Evolutionary conservation across 1,139 yeast species (phyloP), one percentile per base, ranked within the genome.

Genomic region (Saccharomycopsis hybrid): DNA sequence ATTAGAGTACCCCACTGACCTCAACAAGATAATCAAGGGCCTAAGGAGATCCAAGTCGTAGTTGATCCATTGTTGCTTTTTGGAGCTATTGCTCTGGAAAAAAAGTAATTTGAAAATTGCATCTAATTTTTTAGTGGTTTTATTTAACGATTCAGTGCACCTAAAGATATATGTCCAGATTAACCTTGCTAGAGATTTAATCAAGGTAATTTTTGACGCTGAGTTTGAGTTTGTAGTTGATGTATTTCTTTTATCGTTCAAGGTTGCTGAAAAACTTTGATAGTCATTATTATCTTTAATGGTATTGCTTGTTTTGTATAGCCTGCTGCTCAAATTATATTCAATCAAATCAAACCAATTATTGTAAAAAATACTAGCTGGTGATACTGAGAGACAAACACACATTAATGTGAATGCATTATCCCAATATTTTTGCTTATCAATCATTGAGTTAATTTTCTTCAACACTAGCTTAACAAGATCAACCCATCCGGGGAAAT

Each of bases 401-500:
- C 80, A 52, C 40, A 85, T 77, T 43, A 92, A 65, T 18, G 82
- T 79, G 46, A 86, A 76, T 1, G 90, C 80, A 42, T 80, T 75
- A 4, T 80, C 76, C 96, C 97, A 89, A 50, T 77, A 77, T 58
- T 78, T 80, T n/a, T 70, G 70, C 41, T 71, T 69, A 18, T 64
- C 56, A 41, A 75, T 59, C 46, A 70, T 65, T 11, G 63, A 66
- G 33, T 72, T 64, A 2, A 84, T 79, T 52, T 76, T 76, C 11
- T 74, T 65, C 62, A 77, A 84, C 2, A 89, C 77, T 24, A 71
- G 66, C 33, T 77, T 77, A 50, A 88, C 77, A 0, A 96, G 94
- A 47, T 81, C 85, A 0, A 84, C 82, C 99, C 98, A 94, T 0
- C 85, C 80, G 2, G 98, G 98, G 64, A 89, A 95, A 60, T 94